phyloP scores from a whole-genome alignment of 768 basidiomycete species.

The Russula emetica region DNA sequence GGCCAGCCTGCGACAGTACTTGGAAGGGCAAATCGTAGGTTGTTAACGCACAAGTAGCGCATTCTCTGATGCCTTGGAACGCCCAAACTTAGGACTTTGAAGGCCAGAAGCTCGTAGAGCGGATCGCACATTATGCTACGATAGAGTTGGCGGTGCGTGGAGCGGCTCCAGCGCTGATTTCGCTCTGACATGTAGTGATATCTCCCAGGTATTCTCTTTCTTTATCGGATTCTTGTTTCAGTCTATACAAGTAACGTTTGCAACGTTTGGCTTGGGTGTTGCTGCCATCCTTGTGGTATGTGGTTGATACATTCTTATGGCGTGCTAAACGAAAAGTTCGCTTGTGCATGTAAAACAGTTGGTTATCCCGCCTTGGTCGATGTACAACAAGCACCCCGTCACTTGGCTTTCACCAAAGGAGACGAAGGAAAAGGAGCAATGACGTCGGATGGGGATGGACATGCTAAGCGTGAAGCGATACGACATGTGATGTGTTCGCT shows the following conservation, averaged over 20 bases:
- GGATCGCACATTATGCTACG: slow-evolving; percentile 42
- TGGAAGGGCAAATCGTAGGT: slow-evolving; percentile 37
- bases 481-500: too few relatives aligned
- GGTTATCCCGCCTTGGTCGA: slow-evolving; percentile 66
- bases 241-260: slow-evolving; percentile 52
- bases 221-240: slow-evolving; percentile 53
- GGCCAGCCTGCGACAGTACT: slow-evolving; percentile 26
- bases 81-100: slow-evolving; percentile 51
- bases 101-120: slow-evolving; percentile 53
- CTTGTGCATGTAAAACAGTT: slow-evolving; percentile 37
- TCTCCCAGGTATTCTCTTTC: slow-evolving; percentile 49
- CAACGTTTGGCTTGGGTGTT: slow-evolving; percentile 38
- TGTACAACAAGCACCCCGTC: slow-evolving; percentile 59
- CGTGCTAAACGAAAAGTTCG: background rate
- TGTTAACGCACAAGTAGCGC: background rate
- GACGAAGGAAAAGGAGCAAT: slow-evolving; percentile 33
- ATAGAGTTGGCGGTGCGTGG: slow-evolving; percentile 45
- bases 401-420: slow-evolving; percentile 48
- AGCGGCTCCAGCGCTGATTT: background rate
- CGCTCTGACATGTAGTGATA: background rate
- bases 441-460: background rate
- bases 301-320: slow-evolving; percentile 23
- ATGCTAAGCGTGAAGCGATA: background rate
- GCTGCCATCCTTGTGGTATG: slow-evolving; percentile 26
- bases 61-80: background rate